Base-by-base conservation (phyloP, 495 filamentous ascomycete species). In the Lasiosphaeriaceae sp. region DNA sequence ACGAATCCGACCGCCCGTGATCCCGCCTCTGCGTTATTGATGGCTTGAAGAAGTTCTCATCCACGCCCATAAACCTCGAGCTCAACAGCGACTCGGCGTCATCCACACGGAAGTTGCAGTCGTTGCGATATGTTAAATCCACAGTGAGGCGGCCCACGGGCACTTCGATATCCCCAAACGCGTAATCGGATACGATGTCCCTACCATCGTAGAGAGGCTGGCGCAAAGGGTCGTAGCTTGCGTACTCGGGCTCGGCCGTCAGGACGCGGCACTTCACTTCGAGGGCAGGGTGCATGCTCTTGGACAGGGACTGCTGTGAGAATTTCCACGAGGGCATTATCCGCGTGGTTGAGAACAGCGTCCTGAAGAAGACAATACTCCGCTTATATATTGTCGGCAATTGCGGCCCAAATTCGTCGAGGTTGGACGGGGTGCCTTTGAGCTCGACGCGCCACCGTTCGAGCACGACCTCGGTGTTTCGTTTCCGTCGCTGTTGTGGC, bases 311-410 rank as follows among this genome's bases (percentile, higher is more conserved):
- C 57, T 78, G 74, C 64, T 88, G 89, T 26, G 86, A 81, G 60
- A 96, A 87, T 74, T 88, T 95, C 88, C 88, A 96, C 22, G 90
- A 87, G 20, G 95, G 95, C 61, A 96, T 71, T 54, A 96, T 81
- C 61, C 88, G 89, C 23, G 89, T 83, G 51, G 86, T 88, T 14
- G 90, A 80, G 71, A 90, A 97, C n/a, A 98, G 79, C 9, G 91
- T 92, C 56, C 95, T 83, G 72, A 97, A 97, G 58, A 97, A 82
- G 54, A 97, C 87, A 58, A 98, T 94, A 63, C 85, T 87, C 74
- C 93, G 91, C 76, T 97, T 98, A 77, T 98, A 98, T 56, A 94
- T 85, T 21, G 90, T 93, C 4, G 94, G 91, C 47, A 97, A 75
- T 19, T 83, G 81, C 29, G 83, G 77, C 34, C 79, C 83, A 61